phyloP scores from a whole-genome alignment of 1,139 yeast genomes.

The Dujonia santamariae region DNA sequence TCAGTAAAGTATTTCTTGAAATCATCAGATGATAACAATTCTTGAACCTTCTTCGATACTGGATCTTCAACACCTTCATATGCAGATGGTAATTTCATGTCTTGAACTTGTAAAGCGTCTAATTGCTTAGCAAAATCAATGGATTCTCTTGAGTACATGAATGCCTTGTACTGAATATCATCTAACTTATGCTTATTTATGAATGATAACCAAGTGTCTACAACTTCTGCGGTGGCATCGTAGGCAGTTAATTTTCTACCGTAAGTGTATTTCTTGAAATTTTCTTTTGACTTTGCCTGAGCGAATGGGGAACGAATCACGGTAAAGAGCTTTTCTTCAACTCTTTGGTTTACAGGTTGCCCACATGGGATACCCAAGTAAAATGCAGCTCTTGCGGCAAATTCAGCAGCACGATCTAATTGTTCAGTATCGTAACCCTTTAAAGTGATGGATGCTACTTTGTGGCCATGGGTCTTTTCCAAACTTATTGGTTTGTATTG shows the following conservation, averaged over 20 bases:
- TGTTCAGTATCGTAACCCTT: slow-evolving; percentile 71
- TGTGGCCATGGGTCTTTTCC: slow-evolving; percentile 64
- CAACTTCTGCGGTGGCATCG: slow-evolving; percentile 83
- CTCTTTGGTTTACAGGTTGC: slow-evolving; percentile 55
- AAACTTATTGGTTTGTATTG: slow-evolving; percentile 79
- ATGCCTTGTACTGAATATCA: slow-evolving; percentile 82
- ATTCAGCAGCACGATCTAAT: slow-evolving; percentile 76
- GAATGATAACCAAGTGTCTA: slow-evolving; percentile 80
- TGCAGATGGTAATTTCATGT: slow-evolving; percentile 33
- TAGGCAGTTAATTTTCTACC: slow-evolving; percentile 69
- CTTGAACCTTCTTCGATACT: slow-evolving; percentile 70
- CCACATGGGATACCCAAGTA: slow-evolving; percentile 82
- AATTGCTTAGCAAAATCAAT: slow-evolving; percentile 38
- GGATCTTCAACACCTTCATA: slow-evolving; percentile 49
- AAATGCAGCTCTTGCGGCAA: slow-evolving; percentile 85
- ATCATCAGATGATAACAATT: slow-evolving; percentile 53
- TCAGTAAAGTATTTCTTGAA: slow-evolving; percentile 47
- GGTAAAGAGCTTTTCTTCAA: slow-evolving; percentile 79
- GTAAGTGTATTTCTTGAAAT: slow-evolving; percentile 85
- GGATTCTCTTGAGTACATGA: slow-evolving; percentile 59
- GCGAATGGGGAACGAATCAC: slow-evolving; percentile 93
- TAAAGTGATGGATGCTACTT: slow-evolving; percentile 67
- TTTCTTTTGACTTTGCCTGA: slow-evolving; percentile 91
- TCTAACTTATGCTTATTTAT: slow-evolving; percentile 73
- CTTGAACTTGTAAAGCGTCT: slow-evolving; percentile 24